A percentile compares a stretch with the other conserved stretches of the same genome.
Conservation (phyloP, 2,329 filamentous ascomycete genomes). For the Zasmidium angulare region DNA sequence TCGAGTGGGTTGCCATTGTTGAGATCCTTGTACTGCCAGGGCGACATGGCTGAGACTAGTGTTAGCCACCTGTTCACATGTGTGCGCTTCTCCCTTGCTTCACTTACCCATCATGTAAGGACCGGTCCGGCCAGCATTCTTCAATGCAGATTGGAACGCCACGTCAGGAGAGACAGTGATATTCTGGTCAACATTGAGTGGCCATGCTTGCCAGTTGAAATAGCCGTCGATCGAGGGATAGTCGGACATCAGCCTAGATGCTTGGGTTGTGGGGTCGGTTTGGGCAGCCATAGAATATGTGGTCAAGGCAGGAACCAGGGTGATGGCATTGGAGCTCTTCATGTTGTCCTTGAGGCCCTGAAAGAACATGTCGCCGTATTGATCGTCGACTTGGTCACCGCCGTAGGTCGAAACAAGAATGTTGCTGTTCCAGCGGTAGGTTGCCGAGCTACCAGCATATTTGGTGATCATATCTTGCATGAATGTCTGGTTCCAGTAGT, state of each 20-base stretch:
- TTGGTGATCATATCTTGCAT: constrained; percentile 36
- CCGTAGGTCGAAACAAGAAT: constrained; percentile 39
- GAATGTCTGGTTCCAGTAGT: constrained; percentile 40
- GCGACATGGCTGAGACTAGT: constrained; percentile 35
- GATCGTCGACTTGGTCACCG: constrained; percentile 31
- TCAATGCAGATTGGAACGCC: constrained; percentile 36
- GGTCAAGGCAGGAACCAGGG: constrained; percentile 36
- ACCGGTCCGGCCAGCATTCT: constrained; percentile 35
- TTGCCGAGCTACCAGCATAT: constrained; percentile 34
- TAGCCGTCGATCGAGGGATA: constrained; percentile 39
- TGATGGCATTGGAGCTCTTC: constrained; percentile 33
- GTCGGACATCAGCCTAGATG: constrained; percentile 31
- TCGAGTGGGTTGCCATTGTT: constrained; percentile 37
- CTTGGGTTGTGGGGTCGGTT: constrained; percentile 23
- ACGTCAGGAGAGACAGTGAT: constrained; percentile 34
- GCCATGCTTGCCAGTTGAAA: constrained; percentile 44
- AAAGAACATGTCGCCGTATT: constrained; percentile 40
- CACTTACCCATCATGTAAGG: constrained; percentile 42
- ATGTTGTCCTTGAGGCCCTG: constrained; percentile 34
- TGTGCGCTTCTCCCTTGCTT: constrained; percentile 17
- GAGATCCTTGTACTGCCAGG: constrained; percentile 43
- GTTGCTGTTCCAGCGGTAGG: constrained; percentile 39
- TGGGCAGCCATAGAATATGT: constrained; percentile 35
- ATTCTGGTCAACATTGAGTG: constrained; percentile 33
- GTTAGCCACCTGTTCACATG: constrained; percentile 27